Conservation (phyloP, 805 yeast species). For the Teunomyces cretensis region DNA sequence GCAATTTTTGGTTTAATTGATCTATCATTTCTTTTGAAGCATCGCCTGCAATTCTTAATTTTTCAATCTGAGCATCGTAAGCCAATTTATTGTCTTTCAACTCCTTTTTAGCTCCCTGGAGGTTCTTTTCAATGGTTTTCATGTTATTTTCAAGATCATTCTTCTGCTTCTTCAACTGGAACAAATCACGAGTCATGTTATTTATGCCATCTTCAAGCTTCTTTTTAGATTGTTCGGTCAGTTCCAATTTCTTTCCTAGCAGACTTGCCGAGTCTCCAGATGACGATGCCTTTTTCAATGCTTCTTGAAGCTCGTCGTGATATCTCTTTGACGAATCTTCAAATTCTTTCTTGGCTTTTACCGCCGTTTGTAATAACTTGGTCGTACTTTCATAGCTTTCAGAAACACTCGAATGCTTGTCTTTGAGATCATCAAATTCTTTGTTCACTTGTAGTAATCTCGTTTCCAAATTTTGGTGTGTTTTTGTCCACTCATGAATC, state of each 20-base stretch:
- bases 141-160: conserved; percentile 47
- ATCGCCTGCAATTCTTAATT: conserved; percentile 22
- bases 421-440: conserved; percentile 27
- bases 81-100: conserved; percentile 31
- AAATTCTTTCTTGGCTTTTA: conserved; percentile 24
- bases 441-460: conserved; percentile 21
- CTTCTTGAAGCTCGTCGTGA: conserved; percentile 31
- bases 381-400: conserved; percentile 20
- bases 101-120: conserved; percentile 26
- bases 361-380: conserved; percentile 21
- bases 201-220: conserved; percentile 86
- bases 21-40: conserved; percentile 23
- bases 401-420: conserved; percentile 19
- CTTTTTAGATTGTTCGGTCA: conserved; percentile 44
- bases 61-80: conserved; percentile 19
- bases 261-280: conserved; percentile 26
- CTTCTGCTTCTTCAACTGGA: conserved; percentile 61
- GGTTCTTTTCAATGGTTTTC: conserved; percentile 43
- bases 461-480: conserved; percentile 19
- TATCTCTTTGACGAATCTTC: conserved; percentile 27
- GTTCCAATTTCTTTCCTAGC: conserved; percentile 30
- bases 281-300: conserved; percentile 23
- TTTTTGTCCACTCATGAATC: conserved; percentile 17
- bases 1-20: conserved; percentile 18
- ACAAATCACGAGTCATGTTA: conserved; percentile 83